phyloP scores from a whole-genome alignment of 345 rosid species.

The Citrus mangshanensis region DNA sequence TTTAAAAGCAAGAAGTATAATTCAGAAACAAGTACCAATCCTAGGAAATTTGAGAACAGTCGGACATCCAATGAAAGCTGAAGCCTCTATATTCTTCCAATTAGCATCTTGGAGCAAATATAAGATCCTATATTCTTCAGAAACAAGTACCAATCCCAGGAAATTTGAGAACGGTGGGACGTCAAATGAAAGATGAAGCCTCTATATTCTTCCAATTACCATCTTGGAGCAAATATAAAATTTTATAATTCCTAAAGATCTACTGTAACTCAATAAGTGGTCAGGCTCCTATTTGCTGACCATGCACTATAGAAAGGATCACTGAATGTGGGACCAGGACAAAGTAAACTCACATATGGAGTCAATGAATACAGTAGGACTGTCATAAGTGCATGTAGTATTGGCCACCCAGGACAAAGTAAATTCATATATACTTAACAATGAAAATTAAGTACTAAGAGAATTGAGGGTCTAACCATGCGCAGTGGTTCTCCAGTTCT shows the following conservation, averaged over 20 bases:
- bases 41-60: not conserved
- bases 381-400: not conserved
- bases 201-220: not conserved
- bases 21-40: not conserved
- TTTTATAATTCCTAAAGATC: not conserved
- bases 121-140: not conserved
- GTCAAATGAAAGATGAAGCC: not conserved
- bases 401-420: not conserved
- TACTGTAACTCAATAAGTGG: not conserved
- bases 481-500: conserved; percentile 73
- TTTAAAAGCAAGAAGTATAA: not conserved
- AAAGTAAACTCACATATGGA: not conserved
- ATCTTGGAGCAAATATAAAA: not conserved
- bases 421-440: not conserved
- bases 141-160: not conserved
- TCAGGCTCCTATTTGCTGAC: not conserved
- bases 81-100: not conserved
- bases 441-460: conserved; percentile 2
- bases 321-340: not conserved
- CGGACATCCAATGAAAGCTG: not conserved
- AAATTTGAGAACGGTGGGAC: not conserved
- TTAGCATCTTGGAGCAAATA: not conserved
- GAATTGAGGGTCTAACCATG: conserved; percentile 39
- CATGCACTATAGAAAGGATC: not conserved
- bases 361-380: not conserved